These are phyloP conservation scores for Paspalum notatum DNA, from an alignment of 176 grass and related monocot genomes.

Conservation along the genomic window DNA sequence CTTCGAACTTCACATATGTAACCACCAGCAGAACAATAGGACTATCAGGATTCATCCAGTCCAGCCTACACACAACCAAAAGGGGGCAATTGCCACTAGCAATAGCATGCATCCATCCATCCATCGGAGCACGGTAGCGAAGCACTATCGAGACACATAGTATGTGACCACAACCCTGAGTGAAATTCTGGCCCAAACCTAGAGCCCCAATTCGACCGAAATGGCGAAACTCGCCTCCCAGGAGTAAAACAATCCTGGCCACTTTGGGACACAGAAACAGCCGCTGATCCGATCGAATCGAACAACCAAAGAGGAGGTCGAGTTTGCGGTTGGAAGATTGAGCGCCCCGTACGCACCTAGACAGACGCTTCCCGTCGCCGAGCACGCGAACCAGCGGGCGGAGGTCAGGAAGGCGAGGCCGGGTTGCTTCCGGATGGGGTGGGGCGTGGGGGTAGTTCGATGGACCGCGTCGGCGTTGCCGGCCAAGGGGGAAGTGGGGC, in stretches of 20 bases:
- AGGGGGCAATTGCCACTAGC: background rate
- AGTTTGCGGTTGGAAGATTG: background rate
- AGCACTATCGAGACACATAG: background rate
- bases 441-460: background rate
- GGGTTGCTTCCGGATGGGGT: background rate
- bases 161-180: background rate
- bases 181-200: background rate
- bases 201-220: background rate
- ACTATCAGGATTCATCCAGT: background rate
- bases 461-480: background rate
- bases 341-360: constrained; percentile 1
- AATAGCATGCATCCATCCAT: background rate
- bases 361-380: background rate
- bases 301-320: background rate
- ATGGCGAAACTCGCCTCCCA: background rate
- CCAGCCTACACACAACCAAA: background rate
- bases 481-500: background rate
- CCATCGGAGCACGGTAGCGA: no score
- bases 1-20: background rate
- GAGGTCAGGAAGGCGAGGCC: background rate
- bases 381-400: background rate
- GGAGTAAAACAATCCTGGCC: background rate
- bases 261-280: background rate
- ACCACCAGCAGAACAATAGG: background rate
- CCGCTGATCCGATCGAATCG: background rate